Base-by-base conservation (phyloP, 2,329 filamentous ascomycete species). In the Helminthosporium solani region DNA sequence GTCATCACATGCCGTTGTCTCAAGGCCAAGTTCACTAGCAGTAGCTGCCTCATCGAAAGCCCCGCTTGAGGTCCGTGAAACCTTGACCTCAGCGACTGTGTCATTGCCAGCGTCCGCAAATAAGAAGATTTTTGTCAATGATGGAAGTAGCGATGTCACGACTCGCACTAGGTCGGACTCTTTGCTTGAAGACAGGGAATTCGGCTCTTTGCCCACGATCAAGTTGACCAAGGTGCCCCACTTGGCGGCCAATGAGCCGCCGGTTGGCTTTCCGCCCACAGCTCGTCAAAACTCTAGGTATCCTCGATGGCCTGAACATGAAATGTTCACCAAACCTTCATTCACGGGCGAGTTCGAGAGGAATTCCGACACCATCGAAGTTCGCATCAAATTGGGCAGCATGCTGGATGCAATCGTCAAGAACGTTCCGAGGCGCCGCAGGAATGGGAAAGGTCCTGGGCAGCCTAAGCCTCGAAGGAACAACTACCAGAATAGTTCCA, bases 41-140 rank as follows among this genome's bases (percentile, higher is more conserved):
- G 79, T 88, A 31, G 80, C 86, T 50, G 83, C 85, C 39, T 80
- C 84, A 18, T 88, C 83, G 56, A 86, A 85, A 66, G 65, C 64
- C 11, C 60, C 83, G 74, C 60, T 81, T 78, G 39, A 77, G 85
- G 53, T 76, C 52, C 71, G 68, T 33, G 68, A 69, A 46, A 63
- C 73, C 37, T 39, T 45, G 14, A 70, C 75, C 30, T 73, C 78
- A 23, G 85, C 87, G 3, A 88, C 87, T 0, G 87, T 94, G 2
- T 89, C 86, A 11, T 73, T 92, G 7, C 88, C 85, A 15, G 49
- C 56, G 47, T 44, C 52, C 44, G 54, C 49, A 16, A 35, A 31
- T 7, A 57, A 44, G 36, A 64, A 49, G 53, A 53, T 20, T 7
- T 59, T 63, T 19, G 48, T 50, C 18, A 56, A 56, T 15, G 59